Base-by-base conservation (phyloP, 371 early-diverging fungal species). In the Mortierella sp. region DNA sequence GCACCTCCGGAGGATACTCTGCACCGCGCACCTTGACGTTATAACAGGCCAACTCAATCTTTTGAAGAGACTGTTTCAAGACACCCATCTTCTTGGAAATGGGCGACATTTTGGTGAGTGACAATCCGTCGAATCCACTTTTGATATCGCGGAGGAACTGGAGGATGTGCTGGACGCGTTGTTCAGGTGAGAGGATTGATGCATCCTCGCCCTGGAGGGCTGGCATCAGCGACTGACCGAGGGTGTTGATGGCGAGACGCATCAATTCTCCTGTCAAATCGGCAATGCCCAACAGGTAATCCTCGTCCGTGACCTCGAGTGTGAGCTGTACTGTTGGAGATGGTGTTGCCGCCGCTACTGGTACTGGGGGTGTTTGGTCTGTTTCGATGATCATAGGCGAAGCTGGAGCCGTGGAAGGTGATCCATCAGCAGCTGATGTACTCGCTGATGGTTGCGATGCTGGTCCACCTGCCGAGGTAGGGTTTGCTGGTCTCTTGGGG, bases 211-310 rank as follows among this genome's bases (percentile, higher is more conserved):
- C 77, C 71, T 79, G 83, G 35, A 70, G 74, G 11, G 55, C 24
- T 4, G 75, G 29, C 29, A 81, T 74, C 11, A 83, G 58, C 0
- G 84, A 78, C 49, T 84, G 51, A 89, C 90, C 75, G 72, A 83
- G 75, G 6, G 86, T 79, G 68, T 93, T 90, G 81, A 95, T 94
- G 7, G 92, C 92, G 32, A 91, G 85, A 51, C 95, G 89, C 94
- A 95, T 94, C 70, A 95, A 76, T 79, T 95, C 95, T 54, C 95
- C 95, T 21, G 94, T 94, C 55, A 94, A 90, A 87, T 95, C 95
- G 11, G 92, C 93, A 24, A 95, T 77, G 43, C 95, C 95, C 10
- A 93, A 74, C 73, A 93, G 75, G 79, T 94, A 95, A 72, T 93
- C 93, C 54, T 92, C 89, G 14, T 81, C 82, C n/a, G 90, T 88